Conservation (phyloP, 192 early-diverging fungal genomes). For the Umbelopsis isabellina region DNA sequence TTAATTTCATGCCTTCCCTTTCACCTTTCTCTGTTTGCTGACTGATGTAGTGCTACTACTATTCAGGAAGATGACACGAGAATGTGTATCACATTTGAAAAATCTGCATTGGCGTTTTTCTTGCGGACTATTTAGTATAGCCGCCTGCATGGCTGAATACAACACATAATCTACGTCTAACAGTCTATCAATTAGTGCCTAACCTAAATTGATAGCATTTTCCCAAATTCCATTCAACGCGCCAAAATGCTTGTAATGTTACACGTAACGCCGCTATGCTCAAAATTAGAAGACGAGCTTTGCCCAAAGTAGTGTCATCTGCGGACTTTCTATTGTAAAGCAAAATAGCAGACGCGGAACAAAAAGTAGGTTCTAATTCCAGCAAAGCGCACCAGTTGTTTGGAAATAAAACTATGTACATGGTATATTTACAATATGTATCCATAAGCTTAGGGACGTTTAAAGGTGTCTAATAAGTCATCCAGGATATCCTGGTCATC, state of each 20-base stretch:
- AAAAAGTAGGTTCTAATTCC: not conserved
- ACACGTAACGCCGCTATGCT: not conserved
- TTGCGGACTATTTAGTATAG: too few species aligned
- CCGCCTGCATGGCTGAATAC: too few species aligned
- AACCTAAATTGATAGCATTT: not conserved
- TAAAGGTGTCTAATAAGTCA: slow-evolving; percentile 6
- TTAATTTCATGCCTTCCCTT: too few species aligned
- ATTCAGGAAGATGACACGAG: too few species aligned
- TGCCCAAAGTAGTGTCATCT: not conserved
- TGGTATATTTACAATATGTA: slow-evolving; percentile 15
- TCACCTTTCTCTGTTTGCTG: too few species aligned
- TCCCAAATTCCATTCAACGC: not conserved
- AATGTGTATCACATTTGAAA: too few species aligned
- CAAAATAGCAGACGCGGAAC: not conserved
- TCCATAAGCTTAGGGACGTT: not conserved
- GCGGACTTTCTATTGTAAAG: not conserved
- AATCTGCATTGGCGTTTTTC: too few species aligned
- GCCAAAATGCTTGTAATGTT: slow-evolving; percentile 7
- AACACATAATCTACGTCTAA: too few species aligned
- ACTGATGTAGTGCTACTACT: too few species aligned
- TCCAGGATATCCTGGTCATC: not conserved
- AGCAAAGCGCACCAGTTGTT: not conserved
- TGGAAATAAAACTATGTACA: not conserved
- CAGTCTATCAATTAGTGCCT: too few species aligned
- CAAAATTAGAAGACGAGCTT: slow-evolving; percentile 10